Percentiles rank a stretch among this genome's conserved stretches.
Evolutionary conservation across 2,329 filamentous ascomycete genomes (phyloP).

Genomic region (Macrophomina phaseolina): DNA sequence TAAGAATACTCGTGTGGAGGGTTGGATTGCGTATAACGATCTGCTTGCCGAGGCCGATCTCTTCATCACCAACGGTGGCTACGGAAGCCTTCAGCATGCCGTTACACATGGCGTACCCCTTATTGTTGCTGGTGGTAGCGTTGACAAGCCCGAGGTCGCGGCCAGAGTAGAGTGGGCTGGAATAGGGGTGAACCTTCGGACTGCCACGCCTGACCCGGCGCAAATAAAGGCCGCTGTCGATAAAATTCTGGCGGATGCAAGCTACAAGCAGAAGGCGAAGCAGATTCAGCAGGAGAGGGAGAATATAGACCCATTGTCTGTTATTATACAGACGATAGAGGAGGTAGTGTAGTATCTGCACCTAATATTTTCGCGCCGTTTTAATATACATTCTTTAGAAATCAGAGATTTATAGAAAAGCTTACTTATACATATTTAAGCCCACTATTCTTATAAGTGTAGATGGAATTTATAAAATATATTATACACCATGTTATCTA

Average conservation of each 20-base stretch:
- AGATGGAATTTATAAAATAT: no score
- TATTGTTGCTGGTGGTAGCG: constrained; percentile 51
- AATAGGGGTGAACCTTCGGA: constrained; percentile 53
- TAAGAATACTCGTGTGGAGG: constrained; percentile 51
- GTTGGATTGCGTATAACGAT: constrained; percentile 57
- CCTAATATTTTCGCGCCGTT: no score
- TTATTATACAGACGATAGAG: background rate
- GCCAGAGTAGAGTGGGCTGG: constrained; percentile 52
- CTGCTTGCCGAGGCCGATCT: constrained; percentile 50
- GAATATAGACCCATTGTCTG: background rate
- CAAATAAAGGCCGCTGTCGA: constrained; percentile 32
- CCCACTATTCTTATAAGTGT: no score
- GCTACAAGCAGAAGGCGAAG: constrained; percentile 32
- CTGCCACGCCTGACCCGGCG: constrained; percentile 37
- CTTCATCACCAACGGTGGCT: constrained; percentile 58
- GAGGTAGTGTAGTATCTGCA: background rate
- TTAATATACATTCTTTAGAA: no score
- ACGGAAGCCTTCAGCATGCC: constrained; percentile 55
- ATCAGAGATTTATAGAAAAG: no score
- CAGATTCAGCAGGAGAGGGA: constrained; percentile 24
- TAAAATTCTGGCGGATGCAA: constrained; percentile 30
- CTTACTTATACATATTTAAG: no score
- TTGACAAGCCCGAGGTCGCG: constrained; percentile 50
- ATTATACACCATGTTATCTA: no score
- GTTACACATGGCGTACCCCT: constrained; percentile 55